Base-by-base conservation (phyloP, 768 basidiomycete species). In the Tubosaeta sp. region DNA sequence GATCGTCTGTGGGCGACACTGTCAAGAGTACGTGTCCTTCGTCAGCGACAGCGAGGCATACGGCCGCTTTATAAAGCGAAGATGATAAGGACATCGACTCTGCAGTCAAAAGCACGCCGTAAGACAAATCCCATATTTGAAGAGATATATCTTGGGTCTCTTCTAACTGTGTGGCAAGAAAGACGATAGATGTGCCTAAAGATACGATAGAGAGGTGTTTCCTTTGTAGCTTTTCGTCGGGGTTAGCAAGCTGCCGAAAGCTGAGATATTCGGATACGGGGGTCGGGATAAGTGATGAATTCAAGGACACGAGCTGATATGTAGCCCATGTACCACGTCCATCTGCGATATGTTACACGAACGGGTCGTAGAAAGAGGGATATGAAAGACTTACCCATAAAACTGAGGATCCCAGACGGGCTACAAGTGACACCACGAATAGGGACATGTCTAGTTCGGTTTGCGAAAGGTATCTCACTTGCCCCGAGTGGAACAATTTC, bases 61-160 rank as follows among this genome's bases (percentile, higher is more conserved):
- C 46, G 25, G 61, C 59, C 27, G 69, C 60, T 2, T 65, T 62
- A 45, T 64, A 51, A 14, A 81, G 52, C 19, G 73, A 61, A 1
- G 77, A 68, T 0, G 86, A 82, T 13, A 82, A 63, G 1, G 82
- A 65, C 38, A 85, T 67, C 8, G 68, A 62, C 35, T 83, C 76
- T 6, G 76, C 73, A 2, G 82, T 71, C n/a, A 88, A 72, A 22
- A 87, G 68, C 32, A 86, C 79, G 16, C 80, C 80, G 56, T 83
- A 88, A 53, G 82, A 82, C 19, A 87, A 69, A 56, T 88, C 85
- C 85, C 86, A 87, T 27, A 87, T 64, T 16, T 83, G 78, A 27
- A 87, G 65, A 14, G 72, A 69, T 47, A 86, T 72, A 52, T 80
- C 79, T 7, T 71, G 57, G 3, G 64, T 48, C 16, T 47, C 49